Percentiles rank a stretch among this genome's conserved stretches.
These are phyloP conservation scores for Claviceps citrina DNA, from an alignment of 2,329 filamentous ascomycete genomes.

Conservation along the genomic window DNA sequence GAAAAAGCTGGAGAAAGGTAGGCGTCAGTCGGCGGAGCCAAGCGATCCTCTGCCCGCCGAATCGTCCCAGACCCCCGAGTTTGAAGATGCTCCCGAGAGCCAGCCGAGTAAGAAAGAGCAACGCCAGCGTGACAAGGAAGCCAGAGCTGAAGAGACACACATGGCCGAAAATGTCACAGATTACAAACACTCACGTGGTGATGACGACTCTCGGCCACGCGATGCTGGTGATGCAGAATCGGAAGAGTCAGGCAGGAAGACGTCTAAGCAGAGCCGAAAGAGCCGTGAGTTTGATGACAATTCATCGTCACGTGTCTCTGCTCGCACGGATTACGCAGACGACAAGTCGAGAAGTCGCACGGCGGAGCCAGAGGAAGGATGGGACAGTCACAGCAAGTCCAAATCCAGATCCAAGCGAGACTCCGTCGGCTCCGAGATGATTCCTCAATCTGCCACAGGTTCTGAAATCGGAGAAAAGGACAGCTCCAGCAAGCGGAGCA, in stretches of 20 bases:
- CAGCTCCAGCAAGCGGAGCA: slow-evolving; percentile 24
- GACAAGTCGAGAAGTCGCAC: slow-evolving; percentile 10
- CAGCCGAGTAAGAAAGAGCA: slow-evolving; percentile 20
- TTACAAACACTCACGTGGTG: slow-evolving; percentile 11
- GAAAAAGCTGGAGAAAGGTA: slow-evolving; percentile 29
- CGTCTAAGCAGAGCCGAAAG: slow-evolving; percentile 16
- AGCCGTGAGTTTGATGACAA: slow-evolving; percentile 16
- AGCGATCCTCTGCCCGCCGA: slow-evolving; percentile 3
- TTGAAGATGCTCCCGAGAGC: slow-evolving; percentile 14
- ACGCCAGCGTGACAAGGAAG: slow-evolving; percentile 27
- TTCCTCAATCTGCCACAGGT: slow-evolving; percentile 17
- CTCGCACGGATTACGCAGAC: slow-evolving; percentile 16
- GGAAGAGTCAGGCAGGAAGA: slow-evolving; percentile 14
- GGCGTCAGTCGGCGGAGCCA: slow-evolving; percentile 6
- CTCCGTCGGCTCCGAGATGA: slow-evolving; percentile 16
- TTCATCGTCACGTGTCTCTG: slow-evolving; percentile 12
- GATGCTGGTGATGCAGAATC: slow-evolving; percentile 11
- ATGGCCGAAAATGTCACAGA: slow-evolving; percentile 10
- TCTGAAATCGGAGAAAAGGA: slow-evolving; percentile 23
- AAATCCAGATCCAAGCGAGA: slow-evolving; percentile 22
- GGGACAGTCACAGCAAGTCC: slow-evolving; percentile 19
- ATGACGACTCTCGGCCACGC: slow-evolving; percentile 9
- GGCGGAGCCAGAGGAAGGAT: slow-evolving; percentile 18
- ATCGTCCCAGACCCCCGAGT: slow-evolving; percentile 5
- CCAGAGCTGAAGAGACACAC: slow-evolving; percentile 11